phyloP scores from a whole-genome alignment of 371 early-diverging fungal genomes.

The Mucor lusitanicus region DNA sequence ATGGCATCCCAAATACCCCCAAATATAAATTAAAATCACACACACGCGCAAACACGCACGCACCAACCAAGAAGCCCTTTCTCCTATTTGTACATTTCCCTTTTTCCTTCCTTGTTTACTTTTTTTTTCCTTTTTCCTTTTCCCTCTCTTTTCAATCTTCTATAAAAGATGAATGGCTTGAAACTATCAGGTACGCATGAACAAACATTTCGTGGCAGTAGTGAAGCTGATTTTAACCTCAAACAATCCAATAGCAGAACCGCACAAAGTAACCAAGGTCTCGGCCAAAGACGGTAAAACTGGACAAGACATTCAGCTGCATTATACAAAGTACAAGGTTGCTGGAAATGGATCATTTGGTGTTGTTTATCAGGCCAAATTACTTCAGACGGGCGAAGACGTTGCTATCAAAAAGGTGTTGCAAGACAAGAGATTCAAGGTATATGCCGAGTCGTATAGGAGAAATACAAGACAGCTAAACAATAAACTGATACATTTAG shows the following conservation, averaged over 20 bases:
- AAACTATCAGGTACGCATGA: conserved; percentile 9
- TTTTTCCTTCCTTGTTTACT: neutral
- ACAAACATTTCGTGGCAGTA: neutral
- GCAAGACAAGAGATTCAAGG: conserved; percentile 97
- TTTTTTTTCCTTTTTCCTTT: neutral
- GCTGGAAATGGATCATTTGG: conserved; percentile 97
- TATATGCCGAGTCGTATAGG: conserved; percentile 23
- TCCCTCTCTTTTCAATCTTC: neutral
- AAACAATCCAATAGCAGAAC: neutral
- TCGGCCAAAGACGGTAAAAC: conserved; percentile 85
- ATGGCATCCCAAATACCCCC: neutral
- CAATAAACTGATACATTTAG: conserved; percentile 27
- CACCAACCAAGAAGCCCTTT: conserved; percentile 3
- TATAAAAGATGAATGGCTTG: conserved; percentile 2
- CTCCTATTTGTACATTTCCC: neutral
- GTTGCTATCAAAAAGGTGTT: no score
- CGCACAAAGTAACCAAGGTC: conserved; percentile 20
- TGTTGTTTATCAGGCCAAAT: conserved; percentile 93
- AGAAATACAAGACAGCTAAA: neutral
- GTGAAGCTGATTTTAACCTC: neutral
- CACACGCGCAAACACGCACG: conserved; percentile 1
- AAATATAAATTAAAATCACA: neutral
- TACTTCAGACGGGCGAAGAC: conserved; percentile 83
- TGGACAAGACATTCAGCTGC: conserved; percentile 82
- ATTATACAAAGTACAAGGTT: conserved; percentile 88